Conservation (phyloP, 192 early-diverging fungal genomes). For the Coemansia sp. region DNA sequence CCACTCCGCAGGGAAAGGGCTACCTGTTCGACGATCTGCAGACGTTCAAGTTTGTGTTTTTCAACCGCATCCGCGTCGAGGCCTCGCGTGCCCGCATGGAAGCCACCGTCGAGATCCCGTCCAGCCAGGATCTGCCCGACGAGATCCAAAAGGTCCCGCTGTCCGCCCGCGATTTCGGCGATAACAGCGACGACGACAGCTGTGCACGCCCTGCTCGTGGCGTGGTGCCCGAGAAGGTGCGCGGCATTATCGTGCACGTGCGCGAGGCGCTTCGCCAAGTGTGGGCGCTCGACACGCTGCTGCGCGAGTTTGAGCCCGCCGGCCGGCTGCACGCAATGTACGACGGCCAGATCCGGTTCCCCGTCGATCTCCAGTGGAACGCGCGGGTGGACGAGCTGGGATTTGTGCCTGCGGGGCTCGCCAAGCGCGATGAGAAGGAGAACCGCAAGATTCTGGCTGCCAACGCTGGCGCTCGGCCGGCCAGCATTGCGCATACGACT, state of each 20-base stretch:
- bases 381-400: not conserved
- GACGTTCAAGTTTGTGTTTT: slow-evolving; percentile 63
- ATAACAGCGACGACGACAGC: not conserved
- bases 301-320: slow-evolving; percentile 22
- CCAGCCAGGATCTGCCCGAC: slow-evolving; percentile 40
- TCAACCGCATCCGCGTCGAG: slow-evolving; percentile 60
- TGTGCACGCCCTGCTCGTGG: not conserved
- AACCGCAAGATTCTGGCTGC: not conserved
- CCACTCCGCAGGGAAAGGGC: slow-evolving; percentile 71
- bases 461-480: not conserved
- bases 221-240: slow-evolving; percentile 22
- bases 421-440: not conserved
- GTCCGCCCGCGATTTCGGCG: slow-evolving; percentile 1
- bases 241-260: slow-evolving; percentile 31
- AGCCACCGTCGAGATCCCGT: slow-evolving; percentile 53
- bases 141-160: slow-evolving; percentile 48
- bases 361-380: slow-evolving; percentile 22
- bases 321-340: slow-evolving; percentile 1
- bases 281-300: slow-evolving; percentile 18
- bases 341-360: slow-evolving; percentile 16
- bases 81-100: slow-evolving; percentile 21
- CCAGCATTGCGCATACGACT: not conserved
- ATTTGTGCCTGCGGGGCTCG: not conserved
- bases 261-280: slow-evolving; percentile 20
- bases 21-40: slow-evolving; percentile 65